These are phyloP conservation scores for Agaricus sinodeliciosus DNA, from an alignment of 768 basidiomycete genomes.

Conservation along the genomic window DNA sequence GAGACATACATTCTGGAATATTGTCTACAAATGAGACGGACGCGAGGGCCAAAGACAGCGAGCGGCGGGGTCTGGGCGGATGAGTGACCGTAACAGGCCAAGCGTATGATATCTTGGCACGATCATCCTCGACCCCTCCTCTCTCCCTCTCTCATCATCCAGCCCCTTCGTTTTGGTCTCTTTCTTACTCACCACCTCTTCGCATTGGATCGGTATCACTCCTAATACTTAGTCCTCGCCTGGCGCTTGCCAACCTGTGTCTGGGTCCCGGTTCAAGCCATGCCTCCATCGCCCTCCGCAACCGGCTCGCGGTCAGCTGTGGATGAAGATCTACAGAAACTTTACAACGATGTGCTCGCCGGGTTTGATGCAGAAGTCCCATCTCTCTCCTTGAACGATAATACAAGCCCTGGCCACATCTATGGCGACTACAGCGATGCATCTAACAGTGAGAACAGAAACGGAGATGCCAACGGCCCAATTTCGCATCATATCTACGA, in stretches of 20 bases:
- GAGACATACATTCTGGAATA: too few relatives aligned
- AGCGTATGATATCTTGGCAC: not conserved
- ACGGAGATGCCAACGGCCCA: not conserved
- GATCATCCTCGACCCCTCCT: slow-evolving; percentile 1
- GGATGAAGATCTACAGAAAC: slow-evolving; percentile 65
- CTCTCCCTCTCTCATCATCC: not conserved
- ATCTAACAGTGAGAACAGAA: slow-evolving; percentile 15
- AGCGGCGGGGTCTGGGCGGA: too few relatives aligned
- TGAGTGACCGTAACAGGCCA: too few relatives aligned
- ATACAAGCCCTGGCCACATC: slow-evolving; percentile 27
- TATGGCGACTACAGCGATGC: slow-evolving; percentile 28
- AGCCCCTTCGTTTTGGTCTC: not conserved
- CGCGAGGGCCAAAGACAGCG: too few relatives aligned
- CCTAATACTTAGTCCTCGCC: not conserved
- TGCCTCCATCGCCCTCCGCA: slow-evolving; percentile 8
- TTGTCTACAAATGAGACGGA: too few relatives aligned
- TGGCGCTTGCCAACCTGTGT: not conserved
- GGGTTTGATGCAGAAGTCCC: slow-evolving; percentile 47
- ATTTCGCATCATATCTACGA: slow-evolving; percentile 13
- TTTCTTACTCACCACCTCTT: not conserved
- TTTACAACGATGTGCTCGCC: slow-evolving; percentile 73
- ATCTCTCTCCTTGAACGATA: slow-evolving; percentile 20
- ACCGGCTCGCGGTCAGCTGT: slow-evolving; percentile 30
- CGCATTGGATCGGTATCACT: too few relatives aligned
- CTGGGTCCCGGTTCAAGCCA: slow-evolving; percentile 5